phyloP scores from a whole-genome alignment of 352 stramenopile species.

The Globisporangium recalcitrans region DNA sequence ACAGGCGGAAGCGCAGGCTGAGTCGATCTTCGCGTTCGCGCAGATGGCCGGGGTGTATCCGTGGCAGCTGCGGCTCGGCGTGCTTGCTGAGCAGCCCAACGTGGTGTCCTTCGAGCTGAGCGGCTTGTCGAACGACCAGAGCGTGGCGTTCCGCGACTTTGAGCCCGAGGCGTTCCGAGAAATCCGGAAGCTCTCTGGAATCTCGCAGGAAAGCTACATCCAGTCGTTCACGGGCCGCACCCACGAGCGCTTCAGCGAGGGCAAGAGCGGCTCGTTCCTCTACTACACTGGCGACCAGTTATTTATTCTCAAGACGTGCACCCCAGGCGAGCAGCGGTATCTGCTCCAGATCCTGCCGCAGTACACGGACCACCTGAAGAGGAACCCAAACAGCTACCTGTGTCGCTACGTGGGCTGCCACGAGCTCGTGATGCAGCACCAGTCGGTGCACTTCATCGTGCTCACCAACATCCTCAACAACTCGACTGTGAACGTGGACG shows the following conservation, averaged over 20 bases:
- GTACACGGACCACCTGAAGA: conserved; percentile 78
- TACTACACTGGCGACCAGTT: conserved; percentile 87
- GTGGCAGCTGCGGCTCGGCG: conserved; percentile 50
- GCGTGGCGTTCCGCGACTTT: conserved; percentile 80
- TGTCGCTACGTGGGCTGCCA: conserved; percentile 88
- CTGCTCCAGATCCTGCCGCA: conserved; percentile 83
- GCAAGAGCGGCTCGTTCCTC: conserved; percentile 87
- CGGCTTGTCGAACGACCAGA: conserved; percentile 51
- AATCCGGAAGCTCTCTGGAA: conserved; percentile 76
- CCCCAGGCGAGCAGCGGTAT: conserved; percentile 74
- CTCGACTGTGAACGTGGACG: conserved; percentile 76
- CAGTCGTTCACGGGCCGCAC: conserved; percentile 75
- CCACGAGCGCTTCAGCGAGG: conserved; percentile 84
- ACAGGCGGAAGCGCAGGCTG: conserved; percentile 15
- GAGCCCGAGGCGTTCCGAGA: conserved; percentile 76
- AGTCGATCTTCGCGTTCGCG: conserved; percentile 64
- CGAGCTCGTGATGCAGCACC: conserved; percentile 81
- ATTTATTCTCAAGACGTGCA: conserved; percentile 89
- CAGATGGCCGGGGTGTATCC: conserved; percentile 61
- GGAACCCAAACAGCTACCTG: conserved; percentile 84
- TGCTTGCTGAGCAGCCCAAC: conserved; percentile 37
- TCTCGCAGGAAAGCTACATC: conserved; percentile 69
- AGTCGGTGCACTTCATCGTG: conserved; percentile 85
- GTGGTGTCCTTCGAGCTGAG: conserved; percentile 72
- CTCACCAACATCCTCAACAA: conserved; percentile 88